Base-by-base conservation (phyloP, 768 basidiomycete species). In the Leucocoprinus sp. region DNA sequence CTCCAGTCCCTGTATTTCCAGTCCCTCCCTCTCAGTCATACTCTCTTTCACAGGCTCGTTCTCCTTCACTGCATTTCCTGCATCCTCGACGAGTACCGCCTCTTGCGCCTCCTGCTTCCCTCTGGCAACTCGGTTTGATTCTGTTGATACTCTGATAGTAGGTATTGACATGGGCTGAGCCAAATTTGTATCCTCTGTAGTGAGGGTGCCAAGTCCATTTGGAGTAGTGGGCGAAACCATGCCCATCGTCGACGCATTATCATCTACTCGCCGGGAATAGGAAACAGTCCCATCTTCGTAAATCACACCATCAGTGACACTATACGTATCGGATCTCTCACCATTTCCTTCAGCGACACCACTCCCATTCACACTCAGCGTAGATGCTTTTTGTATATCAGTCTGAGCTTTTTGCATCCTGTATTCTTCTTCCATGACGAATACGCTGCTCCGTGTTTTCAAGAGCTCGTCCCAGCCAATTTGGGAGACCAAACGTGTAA, bases 391-490 rank as follows among this genome's bases (percentile, higher is more conserved):
- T 38, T 71, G 68, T n/a, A 84, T 69, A 22, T 93, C 89, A 2
- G 60, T 67, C 4, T 86, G 78, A 2, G 86, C 83, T 60, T 97
- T 97, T 68, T 97, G 95, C 81, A 89, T 86, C 28, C 96, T 77
- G 60, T 99, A 99, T 61, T 99, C 96, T 60, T 99, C 95, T 61
- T 98, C 96, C 96, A 99, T 99, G 31, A 99, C 96, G 63, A 99
- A 98, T 11, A 99, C 96, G 28, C 71, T 66, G 62, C 89, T 92
- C 75, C 96, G 82, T 11, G 89, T 86, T 69, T 93, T 93, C 46
- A 99, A 74, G 2, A 98, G 76, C 67, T 98, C 96, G 65, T 99
- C 96, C 96, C 96, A 99, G 0, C 96, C 96, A 54, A 99, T 93
- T 52, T 91, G 84, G 0, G 86, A 80, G 24, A 97, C 96, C 18